Base-by-base conservation (phyloP, 2,329 filamentous ascomycete species). In the Emmonsia crescens region DNA sequence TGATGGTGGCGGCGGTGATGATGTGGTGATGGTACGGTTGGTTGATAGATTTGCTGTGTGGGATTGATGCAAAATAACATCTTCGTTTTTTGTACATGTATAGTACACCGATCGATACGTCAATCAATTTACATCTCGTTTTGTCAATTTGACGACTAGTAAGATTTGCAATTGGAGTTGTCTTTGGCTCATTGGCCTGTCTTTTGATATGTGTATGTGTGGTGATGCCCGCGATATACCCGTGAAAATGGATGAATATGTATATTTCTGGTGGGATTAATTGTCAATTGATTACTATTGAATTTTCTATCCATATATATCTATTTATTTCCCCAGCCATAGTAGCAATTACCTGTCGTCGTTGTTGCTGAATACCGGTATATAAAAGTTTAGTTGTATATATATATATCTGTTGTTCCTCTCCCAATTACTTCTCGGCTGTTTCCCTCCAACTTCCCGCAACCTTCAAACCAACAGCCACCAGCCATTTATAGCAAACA, bases 1-100 rank as follows among this genome's bases (percentile, higher is more conserved):
- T 60, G 61, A 58, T 63, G 64, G 63, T 58, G 64, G 66, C 61
- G 58, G 60, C 57, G 62, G 61, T 61, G 60, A 9, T 38, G 36
- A 38, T 9, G 36, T 38, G 14, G 36, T 38, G 36, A 14, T 9
- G 36, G 14, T 9, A 38, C 9, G 36, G 36, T 9, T 16, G 14
- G 27, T n/a, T 52, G 49, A 52, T 52, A 52, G 24, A 52, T 16
- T 31, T 52, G 44, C 44, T 60, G 66, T 21, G 16, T 14, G 27
- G 27, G 49, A 10, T 52, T 33, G 49, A 38, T 38, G 51, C 31
- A 38, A 33, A 3, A 14, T n/a, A 5, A 24, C 21, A 48, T 48
- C 44, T 27, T 48, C 19, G 5, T 33, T 36, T 36, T 38, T 55
- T 55, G 51, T 55, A 55, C 51, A 55, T 55, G 31, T 38, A 55